A percentile compares a stretch with the other conserved stretches of the same genome.
phyloP scores from a whole-genome alignment of 2,329 filamentous ascomycete genomes.

The Thielaviopsis ethacetica region DNA sequence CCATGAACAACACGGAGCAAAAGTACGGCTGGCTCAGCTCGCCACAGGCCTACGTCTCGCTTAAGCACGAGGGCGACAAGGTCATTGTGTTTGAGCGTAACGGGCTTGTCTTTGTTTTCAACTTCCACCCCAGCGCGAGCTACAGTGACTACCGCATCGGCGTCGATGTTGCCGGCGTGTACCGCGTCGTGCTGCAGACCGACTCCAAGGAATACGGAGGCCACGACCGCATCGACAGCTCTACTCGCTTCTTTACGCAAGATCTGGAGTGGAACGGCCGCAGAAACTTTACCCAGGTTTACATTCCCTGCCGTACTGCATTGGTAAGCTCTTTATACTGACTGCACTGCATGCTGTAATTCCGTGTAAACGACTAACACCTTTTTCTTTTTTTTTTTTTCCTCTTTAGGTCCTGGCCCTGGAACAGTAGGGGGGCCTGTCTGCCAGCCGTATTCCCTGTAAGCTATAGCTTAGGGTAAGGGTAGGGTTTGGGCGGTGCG shows the following conservation, averaged over 20 bases:
- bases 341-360: slow-evolving; percentile 6
- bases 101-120: slow-evolving; percentile 85
- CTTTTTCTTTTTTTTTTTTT: neutral
- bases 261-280: slow-evolving; percentile 79
- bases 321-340: slow-evolving; percentile 42
- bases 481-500: neutral
- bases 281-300: slow-evolving; percentile 83
- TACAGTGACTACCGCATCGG: slow-evolving; percentile 89
- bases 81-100: slow-evolving; percentile 90
- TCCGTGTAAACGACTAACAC: neutral
- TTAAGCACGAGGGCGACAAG: slow-evolving; percentile 91
- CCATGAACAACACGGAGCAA: slow-evolving; percentile 76
- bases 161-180: slow-evolving; percentile 69
- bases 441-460: neutral
- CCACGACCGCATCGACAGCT: slow-evolving; percentile 57
- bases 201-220: slow-evolving; percentile 69
- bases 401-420: neutral
- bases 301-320: slow-evolving; percentile 70
- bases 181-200: slow-evolving; percentile 69
- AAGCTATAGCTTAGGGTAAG: neutral
- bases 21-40: slow-evolving; percentile 85
- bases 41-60: slow-evolving; percentile 74
- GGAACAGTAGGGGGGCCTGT: neutral
- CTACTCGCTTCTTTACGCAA: slow-evolving; percentile 84
- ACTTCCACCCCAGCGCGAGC: slow-evolving; percentile 74